Percentiles rank a stretch among this genome's conserved stretches.
These are phyloP conservation scores for Phalaenopsis equestris DNA, from an alignment of 106 monocot species.

Conservation along the genomic window DNA sequence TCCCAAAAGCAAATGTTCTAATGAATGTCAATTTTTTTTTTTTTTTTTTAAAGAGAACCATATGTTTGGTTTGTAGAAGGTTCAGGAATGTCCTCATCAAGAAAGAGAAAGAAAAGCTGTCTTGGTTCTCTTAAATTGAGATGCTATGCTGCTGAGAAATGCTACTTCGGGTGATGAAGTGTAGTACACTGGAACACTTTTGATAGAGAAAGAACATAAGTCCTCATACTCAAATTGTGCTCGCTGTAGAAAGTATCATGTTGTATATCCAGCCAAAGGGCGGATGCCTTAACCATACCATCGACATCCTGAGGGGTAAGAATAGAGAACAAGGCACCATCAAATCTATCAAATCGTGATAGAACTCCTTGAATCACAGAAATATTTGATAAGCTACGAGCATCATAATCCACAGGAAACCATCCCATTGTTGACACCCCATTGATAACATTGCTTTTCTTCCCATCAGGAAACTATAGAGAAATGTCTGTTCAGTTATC, in stretches of 20 bases:
- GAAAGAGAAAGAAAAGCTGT: slow-evolving; percentile 70
- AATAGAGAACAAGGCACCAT: slow-evolving; percentile 18
- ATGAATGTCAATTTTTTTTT: slow-evolving; percentile 58
- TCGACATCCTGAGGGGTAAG: slow-evolving; percentile 38
- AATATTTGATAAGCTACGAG: slow-evolving; percentile 10
- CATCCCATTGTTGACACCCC: slow-evolving; percentile 22
- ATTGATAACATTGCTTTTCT: slow-evolving; percentile 19
- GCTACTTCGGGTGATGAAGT: slow-evolving; percentile 76
- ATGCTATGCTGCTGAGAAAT: slow-evolving; percentile 37
- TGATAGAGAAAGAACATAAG: slow-evolving; percentile 35
- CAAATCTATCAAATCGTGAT: slow-evolving; percentile 37
- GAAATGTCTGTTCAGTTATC: slow-evolving; percentile 28
- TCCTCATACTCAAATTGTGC: slow-evolving; percentile 76
- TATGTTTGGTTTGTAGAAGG: slow-evolving; percentile 64
- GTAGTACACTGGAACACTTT: slow-evolving; percentile 31
- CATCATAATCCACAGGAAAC: slow-evolving; percentile 34
- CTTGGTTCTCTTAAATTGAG: slow-evolving; percentile 23
- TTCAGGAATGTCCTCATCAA: slow-evolving; percentile 31
- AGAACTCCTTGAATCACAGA: slow-evolving; percentile 24
- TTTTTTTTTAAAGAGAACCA: slow-evolving; percentile 25
- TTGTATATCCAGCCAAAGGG: slow-evolving; percentile 81
- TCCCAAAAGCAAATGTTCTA: slow-evolving; percentile 75
- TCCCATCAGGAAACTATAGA: not conserved
- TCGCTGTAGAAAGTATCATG: slow-evolving; percentile 66
- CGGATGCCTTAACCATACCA: slow-evolving; percentile 20